Evolutionary conservation across 352 stramenopile species (phyloP), one percentile per base, ranked within the genome.

Genomic region (Thalassiosira livingstoniorum): DNA sequence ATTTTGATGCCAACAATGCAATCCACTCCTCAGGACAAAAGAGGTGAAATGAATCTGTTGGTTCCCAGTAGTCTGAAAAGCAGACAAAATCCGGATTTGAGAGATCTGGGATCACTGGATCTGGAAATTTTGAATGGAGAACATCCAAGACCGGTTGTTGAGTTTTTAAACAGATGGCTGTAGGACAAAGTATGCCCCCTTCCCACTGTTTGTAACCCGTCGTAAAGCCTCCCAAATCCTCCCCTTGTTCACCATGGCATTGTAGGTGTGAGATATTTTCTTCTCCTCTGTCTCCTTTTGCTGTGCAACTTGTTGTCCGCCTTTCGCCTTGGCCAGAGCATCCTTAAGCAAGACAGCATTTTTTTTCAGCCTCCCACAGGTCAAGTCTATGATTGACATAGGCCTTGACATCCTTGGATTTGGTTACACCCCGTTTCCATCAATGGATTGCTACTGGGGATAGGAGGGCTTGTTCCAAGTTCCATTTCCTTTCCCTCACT

Each of bases 71-170:
- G 2, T 0, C 21, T 25, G 75, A 63, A 57, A 82, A 77, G 25
- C 11, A 61, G 4, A 11, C 43, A 23, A 25, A 29, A 4, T 32
- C 55, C 7, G 57, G 34, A 11, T 57, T 1, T 1, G 45, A 37
- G 2, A 58, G 5, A 27, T 54, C 37, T 23, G 76, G 76, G 2
- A 69, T 37, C 2, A 5, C 25, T 4, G 29, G 0, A 11, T 63
- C 65, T 1, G 69, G 80, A 34, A 83, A 74, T 21, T 76, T 83
- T 0, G 68, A 51, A 1, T 67, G 53, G 18, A 87, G 68, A 0
- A 80, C 58, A 13, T 87, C 57, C 1, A 63, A 42, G 1, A 83
- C 67, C 21, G 35, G 31, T 18, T 35, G 4, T 29, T 67, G 62
- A 0, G 80, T 70, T 51, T 87, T 87, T 4, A 54, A 11, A 54